phyloP scores from a whole-genome alignment of 2,329 filamentous ascomycete species.

The Talaromyces islandicus region DNA sequence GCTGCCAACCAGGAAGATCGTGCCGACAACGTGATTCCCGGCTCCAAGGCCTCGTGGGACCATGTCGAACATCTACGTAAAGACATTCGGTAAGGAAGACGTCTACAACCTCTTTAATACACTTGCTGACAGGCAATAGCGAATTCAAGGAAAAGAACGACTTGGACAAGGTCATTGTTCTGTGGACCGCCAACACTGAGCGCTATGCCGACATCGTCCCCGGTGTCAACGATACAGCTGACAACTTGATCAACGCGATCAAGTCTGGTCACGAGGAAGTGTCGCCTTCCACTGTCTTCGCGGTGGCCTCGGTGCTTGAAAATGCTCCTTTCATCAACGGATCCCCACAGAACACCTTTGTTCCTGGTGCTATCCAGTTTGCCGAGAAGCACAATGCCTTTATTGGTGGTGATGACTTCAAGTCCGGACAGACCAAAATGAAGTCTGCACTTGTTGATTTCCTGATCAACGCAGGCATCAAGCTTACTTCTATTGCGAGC shows the following conservation, averaged over 20 bases:
- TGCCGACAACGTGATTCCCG: slow-evolving; percentile 82
- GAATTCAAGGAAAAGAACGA: slow-evolving; percentile 82
- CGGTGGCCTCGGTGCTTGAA: slow-evolving; percentile 89
- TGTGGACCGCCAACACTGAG: slow-evolving; percentile 99
- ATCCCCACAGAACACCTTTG: slow-evolving; percentile 98
- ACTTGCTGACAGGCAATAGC: slow-evolving; percentile 34
- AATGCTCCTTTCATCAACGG: slow-evolving; percentile 95
- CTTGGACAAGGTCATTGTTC: slow-evolving; percentile 92
- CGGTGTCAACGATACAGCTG: slow-evolving; percentile 93
- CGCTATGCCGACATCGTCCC: slow-evolving; percentile 82
- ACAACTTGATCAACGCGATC: slow-evolving; percentile 85
- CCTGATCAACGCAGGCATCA: slow-evolving; percentile 96
- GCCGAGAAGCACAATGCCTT: slow-evolving; percentile 83
- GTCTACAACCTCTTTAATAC: slow-evolving; percentile 1
- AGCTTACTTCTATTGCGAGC: slow-evolving; percentile 94
- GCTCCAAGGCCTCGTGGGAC: slow-evolving; percentile 73
- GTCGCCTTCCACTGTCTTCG: slow-evolving; percentile 92
- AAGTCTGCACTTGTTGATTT: slow-evolving; percentile 98
- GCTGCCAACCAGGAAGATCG: slow-evolving; percentile 96
- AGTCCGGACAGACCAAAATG: slow-evolving; percentile 99
- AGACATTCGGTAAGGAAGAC: slow-evolving; percentile 66
- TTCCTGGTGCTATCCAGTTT: slow-evolving; percentile 83
- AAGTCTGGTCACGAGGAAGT: slow-evolving; percentile 82
- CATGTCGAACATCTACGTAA: slow-evolving; percentile 91
- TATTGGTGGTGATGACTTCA: slow-evolving; percentile 98